A percentile compares a stretch with the other conserved stretches of the same genome.
Evolutionary conservation across 2,329 filamentous ascomycete species (phyloP).

Genomic region (Ceratocystis destructans): DNA sequence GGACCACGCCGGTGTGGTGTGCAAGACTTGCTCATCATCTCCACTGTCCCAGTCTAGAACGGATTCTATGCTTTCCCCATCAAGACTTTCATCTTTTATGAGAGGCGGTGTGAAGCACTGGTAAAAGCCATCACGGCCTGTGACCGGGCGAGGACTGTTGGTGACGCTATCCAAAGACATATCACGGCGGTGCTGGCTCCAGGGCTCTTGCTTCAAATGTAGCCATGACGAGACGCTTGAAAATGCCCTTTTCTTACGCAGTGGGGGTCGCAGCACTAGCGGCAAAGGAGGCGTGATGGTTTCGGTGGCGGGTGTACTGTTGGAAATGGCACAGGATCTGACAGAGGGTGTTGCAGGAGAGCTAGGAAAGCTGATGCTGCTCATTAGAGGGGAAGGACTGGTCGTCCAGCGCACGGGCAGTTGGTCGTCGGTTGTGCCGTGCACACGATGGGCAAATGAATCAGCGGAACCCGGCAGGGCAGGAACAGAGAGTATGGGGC

Average conservation of each 20-base stretch:
- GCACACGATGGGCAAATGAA: constrained; percentile 40
- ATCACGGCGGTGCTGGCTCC: constrained; percentile 26
- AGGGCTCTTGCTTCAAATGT: constrained; percentile 30
- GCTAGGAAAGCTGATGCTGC: not conserved
- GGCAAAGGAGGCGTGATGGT: constrained; percentile 43
- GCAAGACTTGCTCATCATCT: not conserved
- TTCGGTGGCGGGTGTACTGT: constrained; percentile 12
- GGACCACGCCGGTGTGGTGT: constrained; percentile 4
- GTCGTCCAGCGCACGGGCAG: not conserved
- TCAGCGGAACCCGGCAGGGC: constrained; percentile 43
- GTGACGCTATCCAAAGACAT: constrained; percentile 31
- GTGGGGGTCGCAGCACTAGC: constrained; percentile 43
- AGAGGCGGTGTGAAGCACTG: constrained; percentile 31
- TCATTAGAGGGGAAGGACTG: constrained; percentile 13
- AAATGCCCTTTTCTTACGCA: constrained; percentile 55
- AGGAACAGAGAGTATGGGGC: constrained; percentile 39
- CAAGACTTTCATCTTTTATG: not conserved
- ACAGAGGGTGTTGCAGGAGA: constrained; percentile 11
- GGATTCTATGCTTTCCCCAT: not conserved
- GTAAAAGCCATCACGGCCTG: constrained; percentile 42
- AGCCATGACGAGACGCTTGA: constrained; percentile 48
- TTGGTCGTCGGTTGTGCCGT: not conserved
- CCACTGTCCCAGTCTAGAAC: not conserved
- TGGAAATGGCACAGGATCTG: constrained; percentile 16
- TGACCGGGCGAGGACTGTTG: constrained; percentile 41